phyloP scores from a whole-genome alignment of 768 basidiomycete genomes.

The Mycena alexandri region DNA sequence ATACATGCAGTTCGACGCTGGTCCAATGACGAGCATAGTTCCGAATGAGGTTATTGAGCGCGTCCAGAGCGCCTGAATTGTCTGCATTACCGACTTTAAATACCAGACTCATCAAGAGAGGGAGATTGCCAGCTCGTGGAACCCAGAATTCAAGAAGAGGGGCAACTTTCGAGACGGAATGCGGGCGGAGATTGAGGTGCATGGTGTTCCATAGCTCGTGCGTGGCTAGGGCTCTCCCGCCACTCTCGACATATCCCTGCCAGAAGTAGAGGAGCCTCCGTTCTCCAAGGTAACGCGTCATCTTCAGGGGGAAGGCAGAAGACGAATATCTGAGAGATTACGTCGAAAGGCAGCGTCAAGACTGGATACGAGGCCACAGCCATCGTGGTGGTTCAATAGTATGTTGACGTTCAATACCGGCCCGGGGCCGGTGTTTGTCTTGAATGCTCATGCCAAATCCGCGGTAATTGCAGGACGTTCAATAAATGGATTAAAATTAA shows the following conservation, averaged over 20 bases:
- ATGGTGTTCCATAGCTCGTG: constrained; percentile 29
- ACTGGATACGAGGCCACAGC: neutral
- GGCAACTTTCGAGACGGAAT: constrained; percentile 1
- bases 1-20: constrained; percentile 14
- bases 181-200: constrained; percentile 21
- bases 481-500: neutral
- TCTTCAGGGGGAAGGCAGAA: constrained; percentile 27
- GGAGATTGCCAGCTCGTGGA: constrained; percentile 23
- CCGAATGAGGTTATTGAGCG: neutral
- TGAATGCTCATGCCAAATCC: too few relatives aligned
- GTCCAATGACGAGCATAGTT: constrained; percentile 11
- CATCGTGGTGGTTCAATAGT: too few relatives aligned
- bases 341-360: constrained; percentile 21
- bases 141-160: constrained; percentile 24
- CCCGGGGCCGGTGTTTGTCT: too few relatives aligned
- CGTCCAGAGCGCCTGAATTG: neutral
- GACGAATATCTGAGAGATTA: constrained; percentile 25
- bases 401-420: too few relatives aligned
- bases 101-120: constrained; percentile 14
- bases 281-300: constrained; percentile 15
- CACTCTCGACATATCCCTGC: constrained; percentile 24
- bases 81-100: constrained; percentile 2
- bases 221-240: constrained; percentile 8
- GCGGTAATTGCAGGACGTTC: too few relatives aligned
- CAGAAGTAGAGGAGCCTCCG: constrained; percentile 25